These are phyloP conservation scores for Raphidocelis subcapitata DNA, from an alignment of 139 green algal genomes.

Conservation along the genomic window DNA sequence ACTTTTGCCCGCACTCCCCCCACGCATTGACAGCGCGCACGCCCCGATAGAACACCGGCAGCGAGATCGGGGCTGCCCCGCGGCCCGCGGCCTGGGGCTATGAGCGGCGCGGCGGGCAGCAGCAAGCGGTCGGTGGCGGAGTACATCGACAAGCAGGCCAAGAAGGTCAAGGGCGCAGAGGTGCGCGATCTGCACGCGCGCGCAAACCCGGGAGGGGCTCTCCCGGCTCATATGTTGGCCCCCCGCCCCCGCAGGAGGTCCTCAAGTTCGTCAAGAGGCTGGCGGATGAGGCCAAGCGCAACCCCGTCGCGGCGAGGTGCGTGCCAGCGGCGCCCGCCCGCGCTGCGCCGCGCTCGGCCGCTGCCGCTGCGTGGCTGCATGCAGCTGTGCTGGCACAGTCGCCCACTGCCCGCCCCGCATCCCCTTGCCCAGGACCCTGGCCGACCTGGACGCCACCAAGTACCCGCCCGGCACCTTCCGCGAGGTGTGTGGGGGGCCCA, in stretches of 20 bases:
- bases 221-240: not conserved
- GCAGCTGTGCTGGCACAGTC: no score
- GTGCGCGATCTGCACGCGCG: not conserved
- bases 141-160: slow-evolving; percentile 14
- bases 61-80: no score
- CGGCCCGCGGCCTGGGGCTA: no score
- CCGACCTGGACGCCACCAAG: slow-evolving; percentile 60
- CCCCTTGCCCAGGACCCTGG: slow-evolving; percentile 42
- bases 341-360: not conserved
- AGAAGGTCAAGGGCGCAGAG: slow-evolving; percentile 17
- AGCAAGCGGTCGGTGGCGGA: slow-evolving; percentile 21
- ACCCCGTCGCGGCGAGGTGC: slow-evolving; percentile 40
- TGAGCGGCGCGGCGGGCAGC: not conserved
- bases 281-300: slow-evolving; percentile 38
- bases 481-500: no score
- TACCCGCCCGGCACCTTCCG: slow-evolving; percentile 54
- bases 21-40: no score
- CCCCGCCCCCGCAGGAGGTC: slow-evolving; percentile 54
- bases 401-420: not conserved
- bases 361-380: not conserved
- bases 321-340: not conserved
- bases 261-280: slow-evolving; percentile 66
- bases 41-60: no score
- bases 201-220: not conserved
- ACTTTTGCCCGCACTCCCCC: no score